A percentile compares a stretch with the other conserved stretches of the same genome.
Evolutionary conservation across 2,329 filamentous ascomycete species (phyloP).

Genomic region (Cladosporium austrohemisphaericum): DNA sequence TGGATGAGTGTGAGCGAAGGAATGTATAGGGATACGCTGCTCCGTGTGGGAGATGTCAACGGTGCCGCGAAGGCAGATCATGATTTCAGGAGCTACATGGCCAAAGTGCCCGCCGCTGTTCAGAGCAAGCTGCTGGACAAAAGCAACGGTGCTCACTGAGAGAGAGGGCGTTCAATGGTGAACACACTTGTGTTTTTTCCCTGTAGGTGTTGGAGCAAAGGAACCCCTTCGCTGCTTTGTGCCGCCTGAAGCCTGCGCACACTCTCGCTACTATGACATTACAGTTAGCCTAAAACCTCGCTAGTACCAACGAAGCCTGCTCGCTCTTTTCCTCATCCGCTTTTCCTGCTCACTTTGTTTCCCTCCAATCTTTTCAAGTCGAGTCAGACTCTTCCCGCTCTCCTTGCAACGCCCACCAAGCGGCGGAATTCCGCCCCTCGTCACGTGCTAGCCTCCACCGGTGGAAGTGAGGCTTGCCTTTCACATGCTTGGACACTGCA

Average conservation of each 20-base stretch:
- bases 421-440: not conserved
- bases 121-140: not conserved
- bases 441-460: not conserved
- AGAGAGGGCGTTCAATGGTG: too few species aligned
- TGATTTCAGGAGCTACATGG: conserved; percentile 22
- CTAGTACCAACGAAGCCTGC: too few species aligned
- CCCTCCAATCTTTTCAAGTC: not conserved
- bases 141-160: too few species aligned
- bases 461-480: conserved; percentile 1
- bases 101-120: conserved; percentile 20
- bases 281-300: too few species aligned
- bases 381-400: too few species aligned
- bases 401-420: not conserved
- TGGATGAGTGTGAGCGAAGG: conserved; percentile 67
- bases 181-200: too few species aligned
- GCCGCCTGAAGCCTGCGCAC: too few species aligned
- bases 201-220: too few species aligned
- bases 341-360: not conserved
- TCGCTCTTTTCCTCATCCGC: too few species aligned
- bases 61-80: conserved; percentile 26
- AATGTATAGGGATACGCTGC: conserved; percentile 71
- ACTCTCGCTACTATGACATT: too few species aligned
- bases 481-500: not conserved
- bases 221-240: too few species aligned
- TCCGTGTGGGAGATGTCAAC: conserved; percentile 57